These are phyloP conservation scores for Canavalia gladiata DNA, from an alignment of 306 rosid species.

Conservation along the genomic window DNA sequence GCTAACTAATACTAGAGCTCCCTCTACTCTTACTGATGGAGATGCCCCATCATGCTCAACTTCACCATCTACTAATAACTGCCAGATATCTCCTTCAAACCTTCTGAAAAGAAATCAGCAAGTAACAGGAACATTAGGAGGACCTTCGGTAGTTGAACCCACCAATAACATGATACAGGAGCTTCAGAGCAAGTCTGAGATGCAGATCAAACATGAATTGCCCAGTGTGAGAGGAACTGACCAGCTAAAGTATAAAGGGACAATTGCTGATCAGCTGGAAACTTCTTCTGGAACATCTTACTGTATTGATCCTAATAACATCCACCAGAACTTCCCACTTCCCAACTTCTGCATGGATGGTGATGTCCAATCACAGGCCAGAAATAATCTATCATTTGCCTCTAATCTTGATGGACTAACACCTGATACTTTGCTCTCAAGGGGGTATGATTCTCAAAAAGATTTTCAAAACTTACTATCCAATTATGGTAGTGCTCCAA, in stretches of 20 bases:
- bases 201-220: conserved; percentile 73
- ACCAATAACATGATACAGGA: conserved; percentile 70
- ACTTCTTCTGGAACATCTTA: conserved; percentile 94
- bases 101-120: conserved; percentile 75
- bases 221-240: conserved; percentile 74
- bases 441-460: conserved; percentile 90
- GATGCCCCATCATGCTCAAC: conserved; percentile 96
- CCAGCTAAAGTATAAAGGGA: conserved; percentile 73
- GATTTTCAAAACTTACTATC: conserved; percentile 94
- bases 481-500: conserved; percentile 82
- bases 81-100: conserved; percentile 71
- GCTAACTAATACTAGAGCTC: conserved; percentile 65
- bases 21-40: conserved; percentile 79
- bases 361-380: conserved; percentile 83
- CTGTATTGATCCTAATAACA: conserved; percentile 81
- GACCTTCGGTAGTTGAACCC: conserved; percentile 66
- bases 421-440: conserved; percentile 87
- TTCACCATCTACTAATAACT: conserved; percentile 87
- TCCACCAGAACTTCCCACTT: conserved; percentile 78
- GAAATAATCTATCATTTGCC: conserved; percentile 70
- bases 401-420: conserved; percentile 77
- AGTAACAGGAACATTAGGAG: conserved; percentile 62
- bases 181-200: conserved; percentile 75
- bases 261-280: conserved; percentile 82
- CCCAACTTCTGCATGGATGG: conserved; percentile 85